Base-by-base conservation (phyloP, 768 basidiomycete species). In the Hericium erinaceus region DNA sequence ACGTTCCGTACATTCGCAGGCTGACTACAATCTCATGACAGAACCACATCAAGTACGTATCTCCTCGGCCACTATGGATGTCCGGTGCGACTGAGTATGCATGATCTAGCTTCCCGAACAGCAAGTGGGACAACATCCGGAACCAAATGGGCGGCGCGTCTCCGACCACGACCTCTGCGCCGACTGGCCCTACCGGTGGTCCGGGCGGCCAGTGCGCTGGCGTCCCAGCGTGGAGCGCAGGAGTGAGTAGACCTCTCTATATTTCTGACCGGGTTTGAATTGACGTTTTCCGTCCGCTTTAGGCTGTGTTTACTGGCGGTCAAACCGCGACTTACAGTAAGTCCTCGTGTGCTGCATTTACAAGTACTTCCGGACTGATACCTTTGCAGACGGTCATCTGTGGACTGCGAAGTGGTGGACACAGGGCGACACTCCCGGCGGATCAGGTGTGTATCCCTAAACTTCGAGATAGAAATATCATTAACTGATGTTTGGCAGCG, bases 341-440 rank as follows among this genome's bases (percentile, higher is more conserved):
- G 74, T 66, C 24, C 41, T 39, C 26, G 10, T 12, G 16, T 40
- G 44, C 37, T 8, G 37, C 12, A n/a, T 2, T 13, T 20, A 22
- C 46, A 33, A 11, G 40, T 54, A 33, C 53, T 63, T 50, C 15
- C 41, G 41, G 50, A 33, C 33, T 11, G 11, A 13, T 28, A 12
- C 0, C 10, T 10, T 15, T 48, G 13, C 38, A 80, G 78, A 66
- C 54, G 75, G 76, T 3, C 74, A 81, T 59, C 70, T 83, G 38
- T 84, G 82, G 82, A 79, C 77, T 16, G 81, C 80, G 16, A 72
- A 77, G 66, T 84, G 83, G 82, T 84, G 82, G 83, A 82, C 82
- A 6, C 70, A 80, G 61, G 77, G 71, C 24, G 82, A 85, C 58
- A 76, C 70, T 48, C 83, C 82, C 13, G 81, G 81, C 59, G 77